Conservation (phyloP, 2,329 filamentous ascomycete genomes). For the Trichoderma sp. region DNA sequence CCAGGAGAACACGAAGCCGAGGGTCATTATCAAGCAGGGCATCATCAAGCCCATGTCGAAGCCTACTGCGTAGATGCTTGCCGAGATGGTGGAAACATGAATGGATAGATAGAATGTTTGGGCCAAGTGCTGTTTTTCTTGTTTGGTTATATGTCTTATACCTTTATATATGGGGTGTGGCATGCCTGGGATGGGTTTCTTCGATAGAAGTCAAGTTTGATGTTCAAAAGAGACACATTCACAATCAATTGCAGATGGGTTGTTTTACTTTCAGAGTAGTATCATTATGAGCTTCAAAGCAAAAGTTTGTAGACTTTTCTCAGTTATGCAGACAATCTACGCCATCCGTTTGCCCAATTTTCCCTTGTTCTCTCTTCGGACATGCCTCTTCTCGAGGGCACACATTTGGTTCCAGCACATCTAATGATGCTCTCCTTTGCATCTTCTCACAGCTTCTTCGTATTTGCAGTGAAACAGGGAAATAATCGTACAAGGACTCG, state of each 20-base stretch:
- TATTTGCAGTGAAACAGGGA: background rate
- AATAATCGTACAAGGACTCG: constrained; percentile 16
- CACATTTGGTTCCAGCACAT: background rate
- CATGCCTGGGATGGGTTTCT: too few relatives aligned
- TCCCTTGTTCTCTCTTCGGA: too few relatives aligned
- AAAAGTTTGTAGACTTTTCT: too few relatives aligned
- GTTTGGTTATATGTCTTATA: background rate
- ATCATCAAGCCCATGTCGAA: constrained; percentile 85
- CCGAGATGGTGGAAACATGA: background rate
- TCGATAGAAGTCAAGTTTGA: too few relatives aligned
- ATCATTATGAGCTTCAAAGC: too few relatives aligned
- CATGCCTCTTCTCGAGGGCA: background rate
- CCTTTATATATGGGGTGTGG: too few relatives aligned
- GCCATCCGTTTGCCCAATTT: too few relatives aligned
- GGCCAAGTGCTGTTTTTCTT: too few relatives aligned
- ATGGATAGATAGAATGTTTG: background rate
- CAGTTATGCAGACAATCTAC: too few relatives aligned
- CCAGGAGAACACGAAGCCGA: constrained; percentile 85
- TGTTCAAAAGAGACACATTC: too few relatives aligned
- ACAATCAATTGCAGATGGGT: too few relatives aligned
- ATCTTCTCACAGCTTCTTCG: background rate
- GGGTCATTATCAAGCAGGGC: constrained; percentile 87
- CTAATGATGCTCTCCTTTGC: background rate
- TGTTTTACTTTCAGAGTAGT: too few relatives aligned
- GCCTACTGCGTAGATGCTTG: constrained; percentile 53